Base-by-base conservation (phyloP, 75 land plant species). In the Pseudotsuga menziesii region DNA sequence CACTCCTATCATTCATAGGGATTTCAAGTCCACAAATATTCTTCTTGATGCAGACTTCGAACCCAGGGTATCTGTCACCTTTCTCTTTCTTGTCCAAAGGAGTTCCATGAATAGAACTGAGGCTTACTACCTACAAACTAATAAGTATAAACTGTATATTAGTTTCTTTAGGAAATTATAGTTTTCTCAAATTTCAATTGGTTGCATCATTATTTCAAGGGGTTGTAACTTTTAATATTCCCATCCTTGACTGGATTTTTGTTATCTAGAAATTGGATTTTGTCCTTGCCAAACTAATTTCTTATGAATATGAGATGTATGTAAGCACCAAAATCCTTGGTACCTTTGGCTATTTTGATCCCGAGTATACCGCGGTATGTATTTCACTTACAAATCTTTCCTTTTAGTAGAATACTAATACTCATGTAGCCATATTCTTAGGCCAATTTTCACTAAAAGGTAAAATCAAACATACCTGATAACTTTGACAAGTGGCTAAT, bases 231-330 rank as follows among this genome's bases (percentile, higher is more conserved):
- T 19, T 2, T 60, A 19, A 20, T 60, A 8, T 22, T 60, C 61
- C 23, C 23, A 19, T 60, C 20, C 5, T 1, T 29, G 61, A 60
- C 61, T 20, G 61, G 5, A 11, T 35, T 55, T 73, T 63, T 64
- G 48, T 75, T 56, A 15, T 41, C 56, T 75, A 89, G 92, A 96
- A 94, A 71, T 97, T 98, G 20, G 99, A 97, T 80, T 97, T 97
- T 85, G 99, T 98, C 7, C 93, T 97, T 23, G 99, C 99, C 4
- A 97, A 95, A 83, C 78, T 97, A 66, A 85, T 97, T 87, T 93
- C 90, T 3, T 84, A 86, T 17, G 96, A 92, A 0, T 84, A 89
- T 61, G 99, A 91, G 22, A 82, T 82, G 5, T 85, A 88, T 83
- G 92, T 91, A 57, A 97, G 90, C 29, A 90, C 98, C 25, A 88